phyloP scores from a whole-genome alignment of 129 eudicot genomes.

The Flaveria bidentis region DNA sequence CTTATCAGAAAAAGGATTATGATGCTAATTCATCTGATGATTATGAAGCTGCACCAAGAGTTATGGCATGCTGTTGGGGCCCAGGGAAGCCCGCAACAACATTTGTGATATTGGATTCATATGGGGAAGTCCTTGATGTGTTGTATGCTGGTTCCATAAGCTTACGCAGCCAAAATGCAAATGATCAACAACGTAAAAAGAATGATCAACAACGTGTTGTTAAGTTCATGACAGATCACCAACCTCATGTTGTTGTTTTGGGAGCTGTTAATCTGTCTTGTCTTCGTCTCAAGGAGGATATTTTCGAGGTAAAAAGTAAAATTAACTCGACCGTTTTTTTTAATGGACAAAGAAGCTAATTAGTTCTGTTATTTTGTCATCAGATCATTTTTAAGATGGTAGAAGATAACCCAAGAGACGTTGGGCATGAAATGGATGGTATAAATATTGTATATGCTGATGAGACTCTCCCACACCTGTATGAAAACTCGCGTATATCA shows the following conservation, averaged over 20 bases:
- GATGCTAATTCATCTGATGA: conserved; percentile 50
- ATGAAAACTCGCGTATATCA: conserved; percentile 89
- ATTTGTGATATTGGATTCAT: conserved; percentile 94
- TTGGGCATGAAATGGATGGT: conserved; percentile 78
- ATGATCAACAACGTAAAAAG: conserved; percentile 82
- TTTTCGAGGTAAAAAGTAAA: conserved; percentile 64
- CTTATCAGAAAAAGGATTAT: conserved; percentile 68
- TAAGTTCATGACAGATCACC: conserved; percentile 90
- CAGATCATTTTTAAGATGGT: conserved; percentile 82
- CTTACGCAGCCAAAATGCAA: conserved; percentile 62
- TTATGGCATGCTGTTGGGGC: conserved; percentile 99
- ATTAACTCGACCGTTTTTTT: not conserved
- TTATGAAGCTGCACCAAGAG: conserved; percentile 87
- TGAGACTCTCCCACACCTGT: conserved; percentile 83
- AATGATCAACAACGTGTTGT: conserved; percentile 78
- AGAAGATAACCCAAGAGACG: conserved; percentile 80
- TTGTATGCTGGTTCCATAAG: conserved; percentile 71
- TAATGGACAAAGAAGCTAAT: not conserved
- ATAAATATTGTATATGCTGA: conserved; percentile 62
- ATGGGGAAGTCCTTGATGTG: conserved; percentile 84
- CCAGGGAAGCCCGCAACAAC: conserved; percentile 95
- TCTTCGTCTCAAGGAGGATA: conserved; percentile 64
- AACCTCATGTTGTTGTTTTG: conserved; percentile 78
- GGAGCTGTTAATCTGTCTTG: conserved; percentile 91
- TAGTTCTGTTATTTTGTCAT: conserved; percentile 17